Evolutionary conservation across 2,329 filamentous ascomycete species (phyloP), one percentile per base, ranked within the genome.

Genomic region (Penicillium sp.): DNA sequence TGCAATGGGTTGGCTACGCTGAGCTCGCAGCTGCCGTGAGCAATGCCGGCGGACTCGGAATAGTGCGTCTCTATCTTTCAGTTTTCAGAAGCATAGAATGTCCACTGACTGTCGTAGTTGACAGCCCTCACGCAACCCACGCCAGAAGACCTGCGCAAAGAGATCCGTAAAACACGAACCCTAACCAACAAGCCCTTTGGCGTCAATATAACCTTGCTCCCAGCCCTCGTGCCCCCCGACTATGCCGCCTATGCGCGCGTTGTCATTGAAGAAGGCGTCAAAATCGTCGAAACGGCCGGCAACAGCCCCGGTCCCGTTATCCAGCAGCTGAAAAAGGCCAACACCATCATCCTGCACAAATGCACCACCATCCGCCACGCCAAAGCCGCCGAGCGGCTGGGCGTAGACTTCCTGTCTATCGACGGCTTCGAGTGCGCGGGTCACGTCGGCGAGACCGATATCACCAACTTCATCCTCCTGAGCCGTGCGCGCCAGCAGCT

Each of bases 341-440:
- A 85, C 56, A 83, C 84, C 66, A 93, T 83, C 56, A 86, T 99
- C 65, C 79, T 99, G 56, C 94, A 99, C 83, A 99, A 99, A 79
- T 97, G 94, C 80, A 99, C 94, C 8, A 95, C 91, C 5, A 96
- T 99, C 76, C 81, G 91, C 55, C 94, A 99, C 71, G 94, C 94
- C 20, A 84, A 91, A 73, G 91, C 88, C 63, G 94, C 94, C 49
- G 83, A 96, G 58, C 96, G 96, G 76, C 85, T 97, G 40, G 94
- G 94, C 61, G 94, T 97, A 4, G 94, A 99, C 74, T 97, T 99
- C 76, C 78, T 99, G 57, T 92, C 88, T 63, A 97, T 99, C 65
- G 94, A 99, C 71, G 94, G 94, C 45, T 97, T 99, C 71, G 94
- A 99, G 75, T 99, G 94, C 77, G 94, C 91, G 45, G 94, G 85